Base-by-base conservation (phyloP, 768 basidiomycete genomes). In the Phylloporus arenicola region DNA sequence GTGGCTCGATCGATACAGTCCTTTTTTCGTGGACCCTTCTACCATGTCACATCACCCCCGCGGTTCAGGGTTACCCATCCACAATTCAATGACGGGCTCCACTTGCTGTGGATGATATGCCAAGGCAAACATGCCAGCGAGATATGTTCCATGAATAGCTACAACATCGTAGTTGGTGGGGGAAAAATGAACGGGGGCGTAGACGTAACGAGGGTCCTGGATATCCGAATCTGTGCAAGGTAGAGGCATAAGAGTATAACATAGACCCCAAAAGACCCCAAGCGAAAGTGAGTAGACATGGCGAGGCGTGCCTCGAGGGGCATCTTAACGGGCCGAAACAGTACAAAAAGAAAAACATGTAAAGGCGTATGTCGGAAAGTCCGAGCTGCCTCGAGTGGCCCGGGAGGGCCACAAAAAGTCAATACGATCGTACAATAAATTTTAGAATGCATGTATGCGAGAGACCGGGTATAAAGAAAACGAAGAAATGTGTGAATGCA, bases 401-500 rank as follows among this genome's bases (percentile, higher is more conserved):
- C 46, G 24, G 12, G 19, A 17, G 17, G 39, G 37, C 54, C 57
- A 50, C 53, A 3, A 13, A 41, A 47, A n/a, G 43, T 10, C n/a
- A 40, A 45, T 41, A 53, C 24, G 43, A 47, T 3, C 12, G 47
- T 60, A 51, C 3, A 37, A 58, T 52, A 61, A 43, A 41, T 20
- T 29, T 52, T 48, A 52, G 44, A 29, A 35, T 24, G 25, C 41
- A 38, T 54, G 31, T 53, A 52, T 20, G 41, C 55, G 34, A 45
- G 49, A 53, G 45, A 45, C 35, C 27, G 52, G 52, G 57, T 52
- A 57, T 57, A 43, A 30, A 44, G 27, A 44, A 46, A 30, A 22
- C 27, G 40, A 43, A 3, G 34, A 50, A 45, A 54, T 22, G 47
- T 59, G 62, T 50, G 25, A 54, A 58, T 58, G 54, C 44, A 25